phyloP scores from a whole-genome alignment of 2,329 filamentous ascomycete species.

The Basipetospora chlamydospora region DNA sequence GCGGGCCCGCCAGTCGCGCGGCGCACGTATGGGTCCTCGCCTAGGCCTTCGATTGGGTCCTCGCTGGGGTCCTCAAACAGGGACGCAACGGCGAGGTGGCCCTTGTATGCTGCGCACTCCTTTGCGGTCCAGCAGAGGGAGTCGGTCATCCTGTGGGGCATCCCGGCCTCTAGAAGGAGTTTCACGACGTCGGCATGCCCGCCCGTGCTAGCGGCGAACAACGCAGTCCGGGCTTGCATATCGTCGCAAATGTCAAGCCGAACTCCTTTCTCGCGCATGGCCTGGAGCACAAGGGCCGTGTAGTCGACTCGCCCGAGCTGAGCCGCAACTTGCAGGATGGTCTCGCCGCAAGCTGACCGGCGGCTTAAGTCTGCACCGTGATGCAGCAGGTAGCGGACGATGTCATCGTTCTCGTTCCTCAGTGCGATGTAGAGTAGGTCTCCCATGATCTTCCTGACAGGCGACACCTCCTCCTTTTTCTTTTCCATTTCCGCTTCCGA shows the following conservation, averaged over 20 bases:
- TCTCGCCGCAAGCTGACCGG: conserved; percentile 9
- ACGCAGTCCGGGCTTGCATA: conserved; percentile 16
- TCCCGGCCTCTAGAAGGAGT: conserved; percentile 14
- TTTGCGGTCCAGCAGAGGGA: conserved; percentile 18
- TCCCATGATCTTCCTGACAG: background rate
- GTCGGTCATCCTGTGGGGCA: conserved; percentile 12
- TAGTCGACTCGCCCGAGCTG: conserved; percentile 8
- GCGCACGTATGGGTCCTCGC: no score
- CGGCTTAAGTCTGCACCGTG: conserved; percentile 5
- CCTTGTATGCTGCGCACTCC: conserved; percentile 19
- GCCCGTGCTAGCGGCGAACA: conserved; percentile 16
- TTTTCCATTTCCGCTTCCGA: no score
- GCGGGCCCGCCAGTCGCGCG: background rate
- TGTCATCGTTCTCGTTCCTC: background rate
- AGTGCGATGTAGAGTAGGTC: conserved; percentile 4
- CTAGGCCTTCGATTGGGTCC: no score
- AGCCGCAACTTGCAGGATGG: conserved; percentile 13
- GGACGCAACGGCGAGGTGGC: conserved; percentile 15
- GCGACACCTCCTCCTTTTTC: no score
- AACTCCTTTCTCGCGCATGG: conserved; percentile 5
- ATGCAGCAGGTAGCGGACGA: background rate
- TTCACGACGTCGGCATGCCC: conserved; percentile 14
- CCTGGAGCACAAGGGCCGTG: conserved; percentile 7
- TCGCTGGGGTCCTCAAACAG: conserved; percentile 4
- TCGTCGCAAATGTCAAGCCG: conserved; percentile 8